Evolutionary conservation across 2,329 filamentous ascomycete genomes (phyloP).

Genomic region (Cladophialophora immunda): DNA sequence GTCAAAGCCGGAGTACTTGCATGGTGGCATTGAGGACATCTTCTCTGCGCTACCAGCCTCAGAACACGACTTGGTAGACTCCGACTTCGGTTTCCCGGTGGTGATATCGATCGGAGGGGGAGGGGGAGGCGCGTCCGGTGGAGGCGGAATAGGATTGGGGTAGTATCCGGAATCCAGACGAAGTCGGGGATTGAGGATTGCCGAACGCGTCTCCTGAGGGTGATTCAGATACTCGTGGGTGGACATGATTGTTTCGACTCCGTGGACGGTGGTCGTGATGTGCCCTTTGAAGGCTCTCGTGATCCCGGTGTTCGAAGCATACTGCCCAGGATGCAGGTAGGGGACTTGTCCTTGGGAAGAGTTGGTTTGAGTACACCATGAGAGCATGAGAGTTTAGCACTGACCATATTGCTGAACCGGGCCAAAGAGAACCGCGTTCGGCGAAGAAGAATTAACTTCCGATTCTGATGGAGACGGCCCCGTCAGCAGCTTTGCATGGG

Average conservation of each 20-base stretch:
- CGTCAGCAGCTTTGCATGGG: conserved; percentile 13
- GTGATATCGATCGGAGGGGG: conserved; percentile 20
- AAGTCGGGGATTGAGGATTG: conserved; percentile 17
- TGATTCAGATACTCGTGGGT: conserved; percentile 24
- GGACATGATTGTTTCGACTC: conserved; percentile 27
- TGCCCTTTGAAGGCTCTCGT: conserved; percentile 22
- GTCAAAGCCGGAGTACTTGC: neutral
- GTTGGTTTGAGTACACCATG: conserved; percentile 13
- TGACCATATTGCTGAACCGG: conserved; percentile 17
- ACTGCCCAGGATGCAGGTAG: conserved; percentile 1
- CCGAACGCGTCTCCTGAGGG: conserved; percentile 17
- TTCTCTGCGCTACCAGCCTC: neutral
- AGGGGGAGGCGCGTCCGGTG: conserved; percentile 18
- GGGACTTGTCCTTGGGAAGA: conserved; percentile 12
- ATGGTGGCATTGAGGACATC: conserved; percentile 17
- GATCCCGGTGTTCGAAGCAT: conserved; percentile 3
- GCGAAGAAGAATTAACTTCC: conserved; percentile 5
- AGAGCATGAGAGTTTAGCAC: neutral
- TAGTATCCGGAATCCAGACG: conserved; percentile 11
- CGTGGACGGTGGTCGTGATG: conserved; percentile 23
- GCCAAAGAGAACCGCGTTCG: conserved; percentile 14
- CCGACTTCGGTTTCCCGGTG: conserved; percentile 7
- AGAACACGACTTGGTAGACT: neutral
- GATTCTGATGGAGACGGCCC: conserved; percentile 14
- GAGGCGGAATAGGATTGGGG: conserved; percentile 6